These are phyloP conservation scores for Xylaria acuta DNA, from an alignment of 495 filamentous ascomycete species.

Conservation along the genomic window DNA sequence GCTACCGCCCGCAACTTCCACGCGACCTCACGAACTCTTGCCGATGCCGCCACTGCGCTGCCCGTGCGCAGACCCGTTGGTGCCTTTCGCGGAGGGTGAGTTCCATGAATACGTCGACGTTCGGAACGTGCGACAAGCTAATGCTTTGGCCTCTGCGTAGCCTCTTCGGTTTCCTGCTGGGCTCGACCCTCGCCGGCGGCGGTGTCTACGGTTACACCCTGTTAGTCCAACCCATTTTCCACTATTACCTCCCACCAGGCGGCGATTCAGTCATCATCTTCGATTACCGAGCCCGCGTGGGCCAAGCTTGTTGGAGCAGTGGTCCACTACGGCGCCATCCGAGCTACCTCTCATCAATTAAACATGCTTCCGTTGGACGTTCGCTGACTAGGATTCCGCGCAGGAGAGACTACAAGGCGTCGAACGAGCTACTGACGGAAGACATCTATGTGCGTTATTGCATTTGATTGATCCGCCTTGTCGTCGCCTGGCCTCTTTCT, in stretches of 20 bases:
- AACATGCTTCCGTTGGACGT: background rate
- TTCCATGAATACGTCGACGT: slow-evolving; percentile 26
- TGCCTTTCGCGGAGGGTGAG: slow-evolving; percentile 91
- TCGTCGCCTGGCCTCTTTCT: slow-evolving; percentile 29
- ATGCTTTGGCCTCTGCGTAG: slow-evolving; percentile 51
- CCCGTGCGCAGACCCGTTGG: slow-evolving; percentile 83
- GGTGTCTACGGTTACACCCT: slow-evolving; percentile 90
- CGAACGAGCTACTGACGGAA: slow-evolving; percentile 92
- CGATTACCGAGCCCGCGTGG: background rate
- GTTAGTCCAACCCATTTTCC: slow-evolving; percentile 30
- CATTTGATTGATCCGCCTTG: slow-evolving; percentile 50
- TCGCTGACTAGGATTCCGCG: slow-evolving; percentile 9
- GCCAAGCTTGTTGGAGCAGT: background rate
- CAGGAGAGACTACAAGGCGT: slow-evolving; percentile 83
- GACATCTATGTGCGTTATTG: slow-evolving; percentile 87
- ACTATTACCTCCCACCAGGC: background rate
- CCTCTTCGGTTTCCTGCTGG: slow-evolving; percentile 91
- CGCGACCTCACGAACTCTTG: slow-evolving; percentile 53
- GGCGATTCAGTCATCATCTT: background rate
- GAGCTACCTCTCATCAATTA: background rate
- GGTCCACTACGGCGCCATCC: background rate
- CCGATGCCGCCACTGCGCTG: slow-evolving; percentile 53
- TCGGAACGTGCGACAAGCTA: slow-evolving; percentile 12
- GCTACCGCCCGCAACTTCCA: slow-evolving; percentile 46
- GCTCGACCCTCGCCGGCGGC: slow-evolving; percentile 76